phyloP scores from a whole-genome alignment of 2,329 filamentous ascomycete species.

The Trichoderma atroviride region DNA sequence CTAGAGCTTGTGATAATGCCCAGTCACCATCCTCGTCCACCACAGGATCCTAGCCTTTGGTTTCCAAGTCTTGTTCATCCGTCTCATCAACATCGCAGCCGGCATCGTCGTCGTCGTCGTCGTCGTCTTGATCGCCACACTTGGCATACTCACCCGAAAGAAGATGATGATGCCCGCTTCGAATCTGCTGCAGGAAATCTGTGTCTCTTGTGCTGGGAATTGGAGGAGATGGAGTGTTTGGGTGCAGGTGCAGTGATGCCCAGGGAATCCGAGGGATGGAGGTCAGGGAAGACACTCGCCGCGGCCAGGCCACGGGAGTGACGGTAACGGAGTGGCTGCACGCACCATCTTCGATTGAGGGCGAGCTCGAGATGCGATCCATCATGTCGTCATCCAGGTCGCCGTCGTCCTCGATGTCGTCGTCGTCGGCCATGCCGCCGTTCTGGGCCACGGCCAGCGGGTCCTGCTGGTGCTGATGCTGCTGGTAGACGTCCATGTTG shows the following conservation, averaged over 20 bases:
- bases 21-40: constrained; percentile 8
- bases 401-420: constrained; percentile 67
- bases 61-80: constrained; percentile 4
- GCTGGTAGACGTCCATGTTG: constrained; percentile 42
- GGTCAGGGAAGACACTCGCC: constrained; percentile 47
- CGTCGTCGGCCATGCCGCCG: constrained; percentile 62
- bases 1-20: neutral
- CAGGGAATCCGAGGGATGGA: constrained; percentile 41
- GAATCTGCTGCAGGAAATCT: constrained; percentile 12
- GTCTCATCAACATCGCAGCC: neutral
- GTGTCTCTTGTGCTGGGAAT: constrained; percentile 29
- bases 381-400: constrained; percentile 89
- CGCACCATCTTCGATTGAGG: constrained; percentile 99
- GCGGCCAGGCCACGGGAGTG: constrained; percentile 47
- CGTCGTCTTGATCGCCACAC: constrained; percentile 27
- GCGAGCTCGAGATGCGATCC: constrained; percentile 98
- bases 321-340: constrained; percentile 53
- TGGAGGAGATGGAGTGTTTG: constrained; percentile 32
- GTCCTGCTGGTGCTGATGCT: constrained; percentile 54
- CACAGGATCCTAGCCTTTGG: constrained; percentile 23
- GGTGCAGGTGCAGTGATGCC: constrained; percentile 34
- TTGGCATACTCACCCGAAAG: constrained; percentile 43
- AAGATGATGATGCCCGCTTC: constrained; percentile 43
- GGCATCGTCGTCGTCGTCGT: constrained; percentile 26
- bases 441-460: constrained; percentile 63